Evolutionary conservation across 768 basidiomycete species (phyloP).

Genomic region (Suillus hirtellus): DNA sequence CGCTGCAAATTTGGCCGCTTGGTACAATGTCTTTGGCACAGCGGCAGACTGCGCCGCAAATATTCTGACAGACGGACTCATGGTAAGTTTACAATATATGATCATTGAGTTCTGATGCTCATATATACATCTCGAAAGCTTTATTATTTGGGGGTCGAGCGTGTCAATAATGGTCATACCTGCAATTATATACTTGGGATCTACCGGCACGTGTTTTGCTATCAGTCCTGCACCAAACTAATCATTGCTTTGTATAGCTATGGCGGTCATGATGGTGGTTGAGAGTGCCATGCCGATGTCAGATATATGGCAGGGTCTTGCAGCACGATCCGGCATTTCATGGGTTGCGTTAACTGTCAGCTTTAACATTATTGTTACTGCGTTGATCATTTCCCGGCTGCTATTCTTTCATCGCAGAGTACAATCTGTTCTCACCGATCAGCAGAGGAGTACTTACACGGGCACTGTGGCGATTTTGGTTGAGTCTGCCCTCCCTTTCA

Average conservation of each 20-base stretch:
- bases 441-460: background rate
- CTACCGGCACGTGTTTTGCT: background rate
- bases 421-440: background rate
- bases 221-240: background rate
- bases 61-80: constrained; percentile 31
- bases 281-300: background rate
- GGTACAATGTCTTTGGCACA: constrained; percentile 31
- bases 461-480: constrained; percentile 5
- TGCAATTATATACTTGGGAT: constrained; percentile 8
- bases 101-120: background rate
- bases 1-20: constrained; percentile 21
- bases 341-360: constrained; percentile 4
- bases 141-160: constrained; percentile 32
- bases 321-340: constrained; percentile 7
- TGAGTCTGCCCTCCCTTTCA: constrained; percentile 10
- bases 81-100: constrained; percentile 23
- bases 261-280: background rate
- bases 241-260: background rate
- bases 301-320: constrained; percentile 3
- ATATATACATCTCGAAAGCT: constrained; percentile 20
- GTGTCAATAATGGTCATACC: constrained; percentile 6
- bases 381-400: background rate
- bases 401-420: background rate
- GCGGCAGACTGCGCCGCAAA: constrained; percentile 24
- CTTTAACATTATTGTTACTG: constrained; percentile 7